These are phyloP conservation scores for Globisporangium solare DNA, from an alignment of 352 stramenopile species.

Conservation along the genomic window DNA sequence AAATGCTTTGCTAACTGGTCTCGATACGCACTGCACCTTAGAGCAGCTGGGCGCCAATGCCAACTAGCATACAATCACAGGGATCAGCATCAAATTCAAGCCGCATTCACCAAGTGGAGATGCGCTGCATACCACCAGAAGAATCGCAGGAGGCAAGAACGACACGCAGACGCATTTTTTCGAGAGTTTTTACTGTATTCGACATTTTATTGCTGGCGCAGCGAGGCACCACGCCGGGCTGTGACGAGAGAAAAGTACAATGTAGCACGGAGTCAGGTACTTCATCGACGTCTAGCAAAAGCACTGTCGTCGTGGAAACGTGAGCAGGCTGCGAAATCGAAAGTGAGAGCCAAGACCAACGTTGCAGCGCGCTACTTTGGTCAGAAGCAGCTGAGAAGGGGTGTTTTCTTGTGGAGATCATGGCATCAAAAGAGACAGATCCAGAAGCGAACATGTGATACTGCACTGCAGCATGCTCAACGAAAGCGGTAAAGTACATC, in stretches of 20 bases:
- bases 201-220: conserved; percentile 28
- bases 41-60: not conserved
- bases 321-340: not conserved
- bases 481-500: not conserved
- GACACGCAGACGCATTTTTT: conserved; percentile 21
- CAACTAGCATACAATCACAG: not conserved
- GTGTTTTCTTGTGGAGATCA: not conserved
- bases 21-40: not conserved
- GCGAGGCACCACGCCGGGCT: not conserved
- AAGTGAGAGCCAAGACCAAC: not conserved
- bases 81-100: not conserved
- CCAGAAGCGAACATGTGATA: not conserved
- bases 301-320: conserved; percentile 3
- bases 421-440: not conserved
- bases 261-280: not conserved
- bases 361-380: not conserved
- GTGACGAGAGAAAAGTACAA: conserved; percentile 5
- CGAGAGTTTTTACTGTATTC: conserved; percentile 23
- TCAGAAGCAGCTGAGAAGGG: conserved; percentile 5
- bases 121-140: not conserved
- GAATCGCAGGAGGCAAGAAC: not conserved
- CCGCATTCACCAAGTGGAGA: not conserved
- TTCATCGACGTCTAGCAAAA: not conserved
- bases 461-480: not conserved
- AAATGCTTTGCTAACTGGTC: conserved; percentile 1